Evolutionary conservation across 768 basidiomycete genomes (phyloP).

Genomic region (Boletales sp.): DNA sequence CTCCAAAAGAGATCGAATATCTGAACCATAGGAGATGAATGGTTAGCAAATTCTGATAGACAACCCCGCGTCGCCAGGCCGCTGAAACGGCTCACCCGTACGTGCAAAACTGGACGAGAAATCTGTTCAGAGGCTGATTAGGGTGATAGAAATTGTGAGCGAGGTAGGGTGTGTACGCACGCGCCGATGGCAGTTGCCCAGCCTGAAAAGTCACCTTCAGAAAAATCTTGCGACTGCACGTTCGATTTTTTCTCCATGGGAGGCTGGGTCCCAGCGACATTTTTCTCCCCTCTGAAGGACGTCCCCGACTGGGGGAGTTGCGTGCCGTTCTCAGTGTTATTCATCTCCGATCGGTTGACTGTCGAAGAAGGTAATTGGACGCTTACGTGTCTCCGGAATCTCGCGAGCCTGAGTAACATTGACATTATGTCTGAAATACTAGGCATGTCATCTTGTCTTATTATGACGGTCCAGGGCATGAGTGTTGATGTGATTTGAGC

Average conservation of each 20-base stretch:
- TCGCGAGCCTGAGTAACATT: too few species aligned
- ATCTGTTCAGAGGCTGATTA: conserved; percentile 18
- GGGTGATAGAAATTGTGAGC: background rate
- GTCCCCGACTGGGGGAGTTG: too few species aligned
- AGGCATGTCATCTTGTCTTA: too few species aligned
- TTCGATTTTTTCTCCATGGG: background rate
- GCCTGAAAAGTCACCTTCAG: conserved; percentile 27
- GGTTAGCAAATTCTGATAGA: background rate
- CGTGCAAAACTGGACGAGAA: conserved; percentile 37
- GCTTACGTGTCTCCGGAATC: too few species aligned
- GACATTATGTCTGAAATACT: too few species aligned
- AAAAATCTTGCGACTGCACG: conserved; percentile 8
- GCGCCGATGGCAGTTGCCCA: conserved; percentile 32
- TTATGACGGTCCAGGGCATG: too few species aligned
- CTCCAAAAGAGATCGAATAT: conserved; percentile 38
- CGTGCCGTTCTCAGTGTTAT: too few species aligned
- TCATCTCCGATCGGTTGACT: too few species aligned
- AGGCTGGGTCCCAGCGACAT: background rate
- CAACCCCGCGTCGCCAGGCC: background rate
- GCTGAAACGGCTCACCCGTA: conserved; percentile 27
- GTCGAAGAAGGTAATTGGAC: too few species aligned
- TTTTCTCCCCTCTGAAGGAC: too few species aligned
- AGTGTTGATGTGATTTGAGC: too few species aligned
- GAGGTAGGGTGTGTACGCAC: conserved; percentile 12
- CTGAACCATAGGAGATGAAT: conserved; percentile 11